Evolutionary conservation across 352 stramenopile species (phyloP), one percentile per base, ranked within the genome.

Genomic region (Phytopythium sindhum): DNA sequence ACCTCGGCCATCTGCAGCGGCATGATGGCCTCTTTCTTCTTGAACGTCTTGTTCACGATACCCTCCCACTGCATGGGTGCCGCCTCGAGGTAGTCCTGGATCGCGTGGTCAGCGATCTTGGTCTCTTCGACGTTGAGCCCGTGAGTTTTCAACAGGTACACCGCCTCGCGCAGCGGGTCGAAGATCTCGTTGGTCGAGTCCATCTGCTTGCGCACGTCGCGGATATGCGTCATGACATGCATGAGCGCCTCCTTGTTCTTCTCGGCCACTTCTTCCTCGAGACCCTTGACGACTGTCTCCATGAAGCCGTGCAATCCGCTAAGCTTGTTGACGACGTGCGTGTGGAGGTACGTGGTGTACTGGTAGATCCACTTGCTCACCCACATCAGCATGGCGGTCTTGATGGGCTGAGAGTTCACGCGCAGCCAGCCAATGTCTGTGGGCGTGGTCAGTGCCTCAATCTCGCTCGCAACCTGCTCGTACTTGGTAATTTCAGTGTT

Each of bases 11-110:
- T 98, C 79, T 99, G 96, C 47, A 99, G 81, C 7, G 95, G 95
- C 77, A 98, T 87, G 63, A 99, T 99, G 67, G 98, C 94, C 74
- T 99, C 97, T 64, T 99, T 99, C 70, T 98, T 98, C 68, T 97
- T 97, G 73, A 98, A 99, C 23, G 96, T 98, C 70, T 98, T 98
- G 74, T 98, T 99, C 31, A 98, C 93, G n/a, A 98, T 96, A 8
- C 82, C 93, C 66, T 99, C 96, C 97, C 97, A 99, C 59, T 97
- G 90, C 80, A 98, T 91, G 11, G 96, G 96, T 21, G 94, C 94
- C 29, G 97, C 95, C 66, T 99, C 97, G 24, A 99, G 72, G 71
- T 98, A 99, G 52, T 96, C 86, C 48, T 92, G 85, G 11, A 95
- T 81, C 4, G 85, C 77, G 35, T 95, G 78, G 42, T 90, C 84